Evolutionary conservation across 768 basidiomycete genomes (phyloP).

Genomic region (Ephemerocybe angulata): DNA sequence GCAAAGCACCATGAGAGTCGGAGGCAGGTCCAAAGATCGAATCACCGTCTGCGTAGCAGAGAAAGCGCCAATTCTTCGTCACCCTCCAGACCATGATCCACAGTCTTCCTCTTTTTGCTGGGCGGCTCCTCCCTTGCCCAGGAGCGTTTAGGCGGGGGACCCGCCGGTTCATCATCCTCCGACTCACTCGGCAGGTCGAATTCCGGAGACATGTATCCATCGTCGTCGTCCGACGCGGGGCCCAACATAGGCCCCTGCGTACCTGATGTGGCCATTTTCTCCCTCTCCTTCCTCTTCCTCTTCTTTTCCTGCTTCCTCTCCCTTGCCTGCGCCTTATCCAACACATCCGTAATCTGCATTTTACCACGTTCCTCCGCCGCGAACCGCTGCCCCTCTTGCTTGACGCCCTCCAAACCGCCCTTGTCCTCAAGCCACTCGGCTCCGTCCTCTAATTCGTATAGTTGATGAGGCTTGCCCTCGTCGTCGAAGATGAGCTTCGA

Average conservation of each 20-base stretch:
- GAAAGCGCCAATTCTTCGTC: constrained; percentile 57
- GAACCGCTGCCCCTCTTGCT: constrained; percentile 65
- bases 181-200: constrained; percentile 50
- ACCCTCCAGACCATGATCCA: constrained; percentile 27
- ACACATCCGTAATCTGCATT: constrained; percentile 65
- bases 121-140: constrained; percentile 13
- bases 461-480: constrained; percentile 71
- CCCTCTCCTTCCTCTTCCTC: constrained; percentile 81
- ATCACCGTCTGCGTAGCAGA: constrained; percentile 33
- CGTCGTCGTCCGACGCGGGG: constrained; percentile 39
- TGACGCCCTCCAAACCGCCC: constrained; percentile 60
- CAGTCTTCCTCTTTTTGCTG: constrained; percentile 10
- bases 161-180: constrained; percentile 29
- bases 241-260: constrained; percentile 12
- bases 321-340: constrained; percentile 79
- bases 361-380: constrained; percentile 69
- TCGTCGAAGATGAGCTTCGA: constrained; percentile 90
- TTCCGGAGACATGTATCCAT: constrained; percentile 70
- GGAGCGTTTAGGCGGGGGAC: constrained; percentile 25
- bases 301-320: constrained; percentile 92
- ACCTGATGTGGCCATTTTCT: constrained; percentile 40
- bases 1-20: neutral
- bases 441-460: constrained; percentile 79
- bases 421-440: constrained; percentile 66
- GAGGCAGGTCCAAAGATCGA: neutral